Evolutionary conservation across 1,139 yeast genomes (phyloP).

Genomic region (Candida sp.): DNA sequence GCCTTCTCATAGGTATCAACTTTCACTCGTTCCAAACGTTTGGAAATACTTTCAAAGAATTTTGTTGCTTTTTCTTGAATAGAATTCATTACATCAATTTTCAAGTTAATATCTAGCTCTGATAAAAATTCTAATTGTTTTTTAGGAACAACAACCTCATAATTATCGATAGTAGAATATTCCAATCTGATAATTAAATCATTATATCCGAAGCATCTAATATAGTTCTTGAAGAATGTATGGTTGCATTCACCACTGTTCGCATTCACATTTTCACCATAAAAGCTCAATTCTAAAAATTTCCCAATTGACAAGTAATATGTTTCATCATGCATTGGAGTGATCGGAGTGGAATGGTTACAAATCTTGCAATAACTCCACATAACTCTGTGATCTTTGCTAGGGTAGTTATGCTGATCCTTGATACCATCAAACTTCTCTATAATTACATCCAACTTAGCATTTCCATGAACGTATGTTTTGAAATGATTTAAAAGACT

Average conservation of each 20-base stretch:
- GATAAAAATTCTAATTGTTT: slow-evolving; percentile 73
- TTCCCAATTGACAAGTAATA: slow-evolving; percentile 94
- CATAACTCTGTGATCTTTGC: slow-evolving; percentile 55
- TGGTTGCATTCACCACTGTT: slow-evolving; percentile 53
- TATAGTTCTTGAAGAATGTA: slow-evolving; percentile 76
- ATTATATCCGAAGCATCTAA: slow-evolving; percentile 80
- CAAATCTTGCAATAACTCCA: slow-evolving; percentile 94
- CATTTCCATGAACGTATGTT: slow-evolving; percentile 86
- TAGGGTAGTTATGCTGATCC: slow-evolving; percentile 54
- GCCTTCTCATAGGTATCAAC: slow-evolving; percentile 75
- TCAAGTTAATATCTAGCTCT: slow-evolving; percentile 64
- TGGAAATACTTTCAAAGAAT: slow-evolving; percentile 74
- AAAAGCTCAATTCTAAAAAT: slow-evolving; percentile 80
- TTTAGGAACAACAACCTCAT: slow-evolving; percentile 78
- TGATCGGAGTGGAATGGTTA: slow-evolving; percentile 68
- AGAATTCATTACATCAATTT: slow-evolving; percentile 57
- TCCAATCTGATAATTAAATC: slow-evolving; percentile 80
- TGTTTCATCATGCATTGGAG: slow-evolving; percentile 85
- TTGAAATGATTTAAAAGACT: slow-evolving; percentile 71
- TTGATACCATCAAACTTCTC: slow-evolving; percentile 56
- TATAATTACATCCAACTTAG: slow-evolving; percentile 73
- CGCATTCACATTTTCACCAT: slow-evolving; percentile 54
- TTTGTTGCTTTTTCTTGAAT: slow-evolving; percentile 51
- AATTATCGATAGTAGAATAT: slow-evolving; percentile 67
- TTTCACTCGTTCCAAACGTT: slow-evolving; percentile 73